Percentiles rank a stretch among this genome's conserved stretches.
Evolutionary conservation across 202 grass and related monocot genomes (phyloP).

Genomic region (Bolboschoenoplectus hybrid): DNA sequence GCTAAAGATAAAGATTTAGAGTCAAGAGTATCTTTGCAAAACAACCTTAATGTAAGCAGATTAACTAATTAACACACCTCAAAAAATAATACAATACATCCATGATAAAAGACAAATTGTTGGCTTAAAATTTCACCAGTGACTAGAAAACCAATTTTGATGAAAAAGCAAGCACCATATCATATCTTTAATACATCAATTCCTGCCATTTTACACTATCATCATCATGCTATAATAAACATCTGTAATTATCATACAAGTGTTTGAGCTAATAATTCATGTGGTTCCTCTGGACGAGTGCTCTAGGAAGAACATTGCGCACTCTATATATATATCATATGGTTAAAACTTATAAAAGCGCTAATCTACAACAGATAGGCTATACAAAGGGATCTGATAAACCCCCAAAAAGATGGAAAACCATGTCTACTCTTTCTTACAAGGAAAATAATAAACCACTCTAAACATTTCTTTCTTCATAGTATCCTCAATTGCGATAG

Average conservation of each 20-base stretch:
- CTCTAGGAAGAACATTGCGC: conserved; percentile 25
- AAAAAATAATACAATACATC: too few species aligned
- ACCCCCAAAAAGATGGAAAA: conserved; percentile 16
- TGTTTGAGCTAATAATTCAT: conserved; percentile 35
- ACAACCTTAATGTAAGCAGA: not conserved
- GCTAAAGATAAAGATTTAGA: too few species aligned
- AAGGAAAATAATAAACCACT: conserved; percentile 25
- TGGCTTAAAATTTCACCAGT: not conserved
- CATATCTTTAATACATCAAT: conserved; percentile 21
- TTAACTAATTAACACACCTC: not conserved
- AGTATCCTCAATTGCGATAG: conserved; percentile 19
- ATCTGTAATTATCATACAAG: conserved; percentile 42
- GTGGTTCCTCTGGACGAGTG: conserved; percentile 9
- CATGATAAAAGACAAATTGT: too few species aligned
- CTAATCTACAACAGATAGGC: conserved; percentile 35
- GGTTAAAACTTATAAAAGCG: not conserved
- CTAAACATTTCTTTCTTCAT: conserved; percentile 2
- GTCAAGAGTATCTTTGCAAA: too few species aligned
- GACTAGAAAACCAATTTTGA: not conserved
- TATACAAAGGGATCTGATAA: conserved; percentile 35
- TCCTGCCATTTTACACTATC: conserved; percentile 39
- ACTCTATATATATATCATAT: conserved; percentile 32
- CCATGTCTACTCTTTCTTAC: conserved; percentile 13
- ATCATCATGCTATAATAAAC: conserved; percentile 32
- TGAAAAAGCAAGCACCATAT: conserved; percentile 22